Conservation (phyloP, 768 basidiomycete genomes). For the Tricholoma bakamatsutake region DNA sequence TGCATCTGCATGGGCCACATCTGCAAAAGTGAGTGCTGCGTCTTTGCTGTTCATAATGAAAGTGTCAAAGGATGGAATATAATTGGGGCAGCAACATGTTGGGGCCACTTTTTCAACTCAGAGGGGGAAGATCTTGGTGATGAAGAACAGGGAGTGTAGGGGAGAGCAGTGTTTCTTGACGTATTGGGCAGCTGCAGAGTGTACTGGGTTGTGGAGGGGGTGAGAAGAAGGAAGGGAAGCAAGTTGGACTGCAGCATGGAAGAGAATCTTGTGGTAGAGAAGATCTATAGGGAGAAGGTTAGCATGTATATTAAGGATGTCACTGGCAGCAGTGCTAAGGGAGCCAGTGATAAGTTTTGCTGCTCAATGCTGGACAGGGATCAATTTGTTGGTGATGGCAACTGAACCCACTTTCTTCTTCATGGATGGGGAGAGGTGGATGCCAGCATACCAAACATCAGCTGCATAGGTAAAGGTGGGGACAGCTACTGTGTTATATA, state of each 20-base stretch:
- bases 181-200: background rate
- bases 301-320: too few relatives aligned
- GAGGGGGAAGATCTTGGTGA: background rate
- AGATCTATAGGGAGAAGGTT: too few relatives aligned
- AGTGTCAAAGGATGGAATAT: slow-evolving; percentile 1
- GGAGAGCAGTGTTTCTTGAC: slow-evolving; percentile 5
- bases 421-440: background rate
- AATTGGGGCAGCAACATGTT: background rate
- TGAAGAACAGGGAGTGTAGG: slow-evolving; percentile 5
- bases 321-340: too few relatives aligned
- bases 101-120: background rate
- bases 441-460: background rate
- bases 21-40: background rate
- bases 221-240: background rate
- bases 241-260: too few relatives aligned
- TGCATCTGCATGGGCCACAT: background rate
- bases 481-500: background rate
- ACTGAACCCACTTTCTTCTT: background rate
- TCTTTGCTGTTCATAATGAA: slow-evolving; percentile 1
- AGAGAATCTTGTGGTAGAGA: too few relatives aligned
- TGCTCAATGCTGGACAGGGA: background rate
- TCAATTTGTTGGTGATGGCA: background rate
- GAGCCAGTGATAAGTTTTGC: background rate
- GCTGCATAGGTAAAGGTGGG: background rate
- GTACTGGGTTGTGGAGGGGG: background rate